Base-by-base conservation (phyloP, 768 basidiomycete species). In the Collybia sp. region DNA sequence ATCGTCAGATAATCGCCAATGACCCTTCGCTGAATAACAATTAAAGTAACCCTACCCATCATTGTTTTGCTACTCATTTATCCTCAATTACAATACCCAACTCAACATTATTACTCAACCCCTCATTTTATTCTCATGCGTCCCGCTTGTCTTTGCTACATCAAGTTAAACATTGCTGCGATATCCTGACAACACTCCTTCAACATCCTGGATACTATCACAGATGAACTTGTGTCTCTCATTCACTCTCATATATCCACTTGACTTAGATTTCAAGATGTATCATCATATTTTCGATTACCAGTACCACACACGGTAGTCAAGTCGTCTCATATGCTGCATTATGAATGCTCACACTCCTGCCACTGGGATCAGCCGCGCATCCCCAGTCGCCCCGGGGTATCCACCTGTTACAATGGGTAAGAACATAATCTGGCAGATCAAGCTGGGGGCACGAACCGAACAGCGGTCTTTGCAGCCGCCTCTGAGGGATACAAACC, bases 351-450 rank as follows among this genome's bases (percentile, higher is more conserved):
- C 80, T 85, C 60, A 98, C 95, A 52, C 90, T 93, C 42, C 96
- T 77, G 25, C 96, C 96, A 52, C 91, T 93, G 25, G 96, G 96
- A 64, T 99, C 96, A 25, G 90, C 69, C 2, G 89, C 75, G 60
- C 95, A 96, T 46, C 95, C 95, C 95, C 95, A 99, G 64, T 97
- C 95, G 46, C 84, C 88, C 56, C 91, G 84, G 40, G 93, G 93
- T 64, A 93, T 86, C 93, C 92, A 94, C 52, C 88, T 88, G 62
- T 42, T 50, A 35, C 54, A 17, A 55, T 32, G 30, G 19, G 50
- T 45, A 47, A 52, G 40, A 16, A 47, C 30, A 44, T 34, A 50
- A 41, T 43, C n/a, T 46, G 11, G 34, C 8, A 38, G 43, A 19
- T 11, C 17, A n/a, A 41, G 30, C 45, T 15, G 42, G 53, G 30